Conservation (phyloP, 2,329 filamentous ascomycete genomes). For the Paraphaeosphaeria minitans region DNA sequence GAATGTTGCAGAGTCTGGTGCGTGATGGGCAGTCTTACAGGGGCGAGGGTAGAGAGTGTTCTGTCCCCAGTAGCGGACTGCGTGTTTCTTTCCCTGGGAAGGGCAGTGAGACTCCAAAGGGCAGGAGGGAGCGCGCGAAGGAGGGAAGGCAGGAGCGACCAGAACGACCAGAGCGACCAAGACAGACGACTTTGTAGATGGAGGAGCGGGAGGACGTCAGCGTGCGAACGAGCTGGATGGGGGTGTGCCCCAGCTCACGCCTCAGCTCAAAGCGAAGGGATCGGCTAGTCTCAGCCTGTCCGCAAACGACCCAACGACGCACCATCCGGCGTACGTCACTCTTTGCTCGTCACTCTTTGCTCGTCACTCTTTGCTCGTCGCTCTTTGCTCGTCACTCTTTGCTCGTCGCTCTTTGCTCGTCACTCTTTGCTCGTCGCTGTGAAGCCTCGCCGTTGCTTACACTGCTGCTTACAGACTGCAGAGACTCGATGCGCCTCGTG, state of each 20-base stretch:
- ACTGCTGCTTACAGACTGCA: neutral
- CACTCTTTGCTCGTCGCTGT: neutral
- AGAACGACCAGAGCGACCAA: conserved; percentile 25
- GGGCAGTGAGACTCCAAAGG: conserved; percentile 35
- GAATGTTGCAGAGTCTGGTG: conserved; percentile 11
- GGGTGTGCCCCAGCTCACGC: conserved; percentile 1
- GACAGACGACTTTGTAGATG: conserved; percentile 17
- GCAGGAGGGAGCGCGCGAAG: conserved; percentile 45
- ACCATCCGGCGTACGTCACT: conserved; percentile 30
- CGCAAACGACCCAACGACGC: conserved; percentile 12
- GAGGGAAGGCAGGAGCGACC: conserved; percentile 40
- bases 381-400: neutral
- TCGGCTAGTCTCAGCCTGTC: conserved; percentile 19
- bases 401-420: too few species aligned
- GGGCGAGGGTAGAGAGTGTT: conserved; percentile 32
- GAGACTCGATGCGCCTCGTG: conserved; percentile 5
- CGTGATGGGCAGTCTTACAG: conserved; percentile 46
- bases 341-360: neutral
- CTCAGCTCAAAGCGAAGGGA: conserved; percentile 28
- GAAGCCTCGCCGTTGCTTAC: conserved; percentile 1
- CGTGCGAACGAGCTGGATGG: conserved; percentile 22
- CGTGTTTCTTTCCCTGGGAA: conserved; percentile 36
- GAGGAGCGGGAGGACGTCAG: conserved; percentile 12
- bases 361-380: neutral
- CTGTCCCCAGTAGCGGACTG: conserved; percentile 8